These are phyloP conservation scores for Macrolepiota fuliginosa DNA, from an alignment of 768 basidiomycete genomes.

Conservation along the genomic window DNA sequence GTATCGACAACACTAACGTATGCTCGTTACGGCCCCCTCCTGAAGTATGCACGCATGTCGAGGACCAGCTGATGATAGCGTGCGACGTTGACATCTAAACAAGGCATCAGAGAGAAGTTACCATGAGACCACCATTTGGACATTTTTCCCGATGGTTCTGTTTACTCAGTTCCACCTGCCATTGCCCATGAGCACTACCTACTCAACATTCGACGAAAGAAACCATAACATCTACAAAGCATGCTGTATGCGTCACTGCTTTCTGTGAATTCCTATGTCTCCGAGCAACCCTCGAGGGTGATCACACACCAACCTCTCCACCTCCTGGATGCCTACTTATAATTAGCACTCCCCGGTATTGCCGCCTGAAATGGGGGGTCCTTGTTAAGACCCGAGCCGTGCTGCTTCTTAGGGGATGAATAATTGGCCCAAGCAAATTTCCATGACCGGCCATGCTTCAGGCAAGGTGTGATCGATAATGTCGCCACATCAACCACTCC, in stretches of 20 bases:
- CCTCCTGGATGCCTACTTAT: not conserved
- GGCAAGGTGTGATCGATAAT: not conserved
- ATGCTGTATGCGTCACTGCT: too few relatives aligned
- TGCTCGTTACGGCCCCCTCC: not conserved
- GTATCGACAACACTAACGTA: not conserved
- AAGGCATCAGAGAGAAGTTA: not conserved
- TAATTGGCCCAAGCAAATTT: not conserved
- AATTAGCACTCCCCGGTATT: not conserved
- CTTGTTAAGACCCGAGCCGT: conserved; percentile 11
- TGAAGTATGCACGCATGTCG: not conserved
- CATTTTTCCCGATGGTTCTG: not conserved
- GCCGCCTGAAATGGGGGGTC: not conserved
- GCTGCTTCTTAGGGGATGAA: conserved; percentile 2
- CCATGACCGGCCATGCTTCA: not conserved
- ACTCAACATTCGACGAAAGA: too few relatives aligned
- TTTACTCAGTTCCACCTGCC: not conserved
- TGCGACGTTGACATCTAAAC: conserved; percentile 4
- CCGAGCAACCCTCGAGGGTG: too few relatives aligned
- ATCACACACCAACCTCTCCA: not conserved
- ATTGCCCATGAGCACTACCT: not conserved
- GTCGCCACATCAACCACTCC: not conserved
- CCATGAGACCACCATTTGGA: not conserved
- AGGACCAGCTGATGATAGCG: not conserved
- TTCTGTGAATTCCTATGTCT: too few relatives aligned
- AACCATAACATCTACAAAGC: too few relatives aligned